phyloP scores from a whole-genome alignment of 768 basidiomycete genomes.

The Royoungia palumana region DNA sequence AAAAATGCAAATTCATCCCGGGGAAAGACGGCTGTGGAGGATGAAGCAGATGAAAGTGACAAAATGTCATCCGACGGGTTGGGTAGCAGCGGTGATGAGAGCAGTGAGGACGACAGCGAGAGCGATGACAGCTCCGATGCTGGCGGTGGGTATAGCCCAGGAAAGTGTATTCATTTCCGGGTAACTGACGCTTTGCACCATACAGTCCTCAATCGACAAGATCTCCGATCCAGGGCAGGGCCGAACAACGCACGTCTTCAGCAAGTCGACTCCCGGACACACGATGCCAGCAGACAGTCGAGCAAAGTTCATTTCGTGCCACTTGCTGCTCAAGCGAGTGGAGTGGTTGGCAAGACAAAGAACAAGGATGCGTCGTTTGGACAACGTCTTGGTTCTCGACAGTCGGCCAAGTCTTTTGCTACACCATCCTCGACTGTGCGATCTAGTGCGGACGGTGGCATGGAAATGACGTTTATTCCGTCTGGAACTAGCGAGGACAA shows the following conservation, averaged over 20 bases:
- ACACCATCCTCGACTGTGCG: slow-evolving; percentile 18
- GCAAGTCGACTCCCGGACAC: slow-evolving; percentile 42
- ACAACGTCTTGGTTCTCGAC: slow-evolving; percentile 48
- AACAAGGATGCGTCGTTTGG: slow-evolving; percentile 66
- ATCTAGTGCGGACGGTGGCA: slow-evolving; percentile 52
- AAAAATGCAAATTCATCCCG: slow-evolving; percentile 38
- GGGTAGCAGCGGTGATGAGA: slow-evolving; percentile 40
- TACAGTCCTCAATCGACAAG: slow-evolving; percentile 55
- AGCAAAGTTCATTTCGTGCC: slow-evolving; percentile 65
- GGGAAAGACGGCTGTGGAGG: slow-evolving; percentile 78
- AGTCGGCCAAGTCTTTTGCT: slow-evolving; percentile 9
- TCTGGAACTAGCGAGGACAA: slow-evolving; percentile 29
- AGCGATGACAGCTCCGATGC: slow-evolving; percentile 54
- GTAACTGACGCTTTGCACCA: slow-evolving; percentile 8
- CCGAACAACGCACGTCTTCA: slow-evolving; percentile 47
- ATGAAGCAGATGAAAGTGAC: slow-evolving; percentile 87
- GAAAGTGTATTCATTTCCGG: slow-evolving; percentile 9
- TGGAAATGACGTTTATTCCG: slow-evolving; percentile 86
- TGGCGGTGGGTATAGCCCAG: slow-evolving; percentile 40
- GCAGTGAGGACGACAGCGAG: slow-evolving; percentile 43
- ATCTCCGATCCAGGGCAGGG: slow-evolving; percentile 50
- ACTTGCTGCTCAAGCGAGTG: slow-evolving; percentile 44
- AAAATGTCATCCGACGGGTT: slow-evolving; percentile 58
- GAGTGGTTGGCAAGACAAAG: slow-evolving; percentile 26
- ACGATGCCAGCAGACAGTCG: slow-evolving; percentile 40